Conservation (phyloP, 208 protist species). For the Crithidia brevicula region DNA sequence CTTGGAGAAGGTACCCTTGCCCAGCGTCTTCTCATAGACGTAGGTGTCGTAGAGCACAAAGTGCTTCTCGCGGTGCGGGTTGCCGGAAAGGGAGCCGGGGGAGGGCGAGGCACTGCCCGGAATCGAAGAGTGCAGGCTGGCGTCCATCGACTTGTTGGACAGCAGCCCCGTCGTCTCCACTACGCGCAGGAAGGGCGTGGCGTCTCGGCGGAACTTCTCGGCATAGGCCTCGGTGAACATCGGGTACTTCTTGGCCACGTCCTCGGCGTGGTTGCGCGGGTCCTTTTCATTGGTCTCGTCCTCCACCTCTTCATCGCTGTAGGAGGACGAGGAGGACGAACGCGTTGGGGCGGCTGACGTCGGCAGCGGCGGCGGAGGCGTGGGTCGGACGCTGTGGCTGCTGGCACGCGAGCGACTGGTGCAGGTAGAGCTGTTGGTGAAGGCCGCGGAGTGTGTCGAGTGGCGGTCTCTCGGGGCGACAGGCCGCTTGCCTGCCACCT, state of each 20-base stretch:
- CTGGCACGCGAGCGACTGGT: conserved; percentile 34
- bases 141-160: conserved; percentile 7
- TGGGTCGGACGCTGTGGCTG: conserved; percentile 30
- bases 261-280: conserved; percentile 39
- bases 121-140: conserved; percentile 1
- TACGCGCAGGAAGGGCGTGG: conserved; percentile 57
- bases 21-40: conserved; percentile 56
- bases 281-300: conserved; percentile 36
- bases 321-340: conserved; percentile 27
- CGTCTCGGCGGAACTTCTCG: conserved; percentile 35
- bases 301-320: conserved; percentile 30
- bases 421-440: conserved; percentile 27
- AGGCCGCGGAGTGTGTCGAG: conserved; percentile 20
- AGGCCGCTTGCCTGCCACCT: not conserved
- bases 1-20: conserved; percentile 86
- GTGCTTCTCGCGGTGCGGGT: conserved; percentile 18
- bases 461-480: not conserved
- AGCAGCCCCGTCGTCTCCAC: conserved; percentile 18
- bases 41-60: conserved; percentile 76
- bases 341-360: conserved; percentile 11
- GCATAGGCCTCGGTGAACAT: conserved; percentile 67
- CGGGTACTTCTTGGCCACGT: conserved; percentile 61
- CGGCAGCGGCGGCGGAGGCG: conserved; percentile 18
- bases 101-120: conserved; percentile 3
- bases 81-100: not conserved